Base-by-base conservation (phyloP, 2,329 filamentous ascomycete genomes). In the Fusarium tjaetaba region DNA sequence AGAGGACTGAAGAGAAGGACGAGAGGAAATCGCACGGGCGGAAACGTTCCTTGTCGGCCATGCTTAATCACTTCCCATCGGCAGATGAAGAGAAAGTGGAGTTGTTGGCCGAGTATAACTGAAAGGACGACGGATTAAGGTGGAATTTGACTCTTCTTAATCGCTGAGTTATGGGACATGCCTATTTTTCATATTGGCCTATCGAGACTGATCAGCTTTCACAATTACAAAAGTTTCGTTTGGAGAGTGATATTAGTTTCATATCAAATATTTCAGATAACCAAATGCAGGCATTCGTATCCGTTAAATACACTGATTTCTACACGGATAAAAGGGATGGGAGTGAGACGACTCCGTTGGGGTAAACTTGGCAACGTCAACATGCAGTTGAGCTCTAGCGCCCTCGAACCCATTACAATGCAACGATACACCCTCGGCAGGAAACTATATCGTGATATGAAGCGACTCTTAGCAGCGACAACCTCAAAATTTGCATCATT, bases 1-100 rank as follows among this genome's bases (percentile, higher is more conserved):
- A 98, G 86, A 89, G 88, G 76, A 91, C 90, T 7, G 72, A 81
- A 38, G 80, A 80, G 38, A 71, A 74, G 14, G 72, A 77, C 2
- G 75, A 72, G 10, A 71, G 46, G 20, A 64, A 43, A 36, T 10
- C 53, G 10, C 53, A 60, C 10, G 38, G 38, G 36, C 43, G 68
- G 24, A 71, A 58, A 20, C 51, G 51, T 8, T 72, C 68, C 2
- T 41, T 66, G 68, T 72, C 71, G 8, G 26, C 22, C 13, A 38
- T 71, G 45, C 64, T 57, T 10, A 42, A 72, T 65, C 36, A 57
- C 55, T 13, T 41, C 30, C 56, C 52, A 32, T 42, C 57, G 7
- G 41, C 51, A 30, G 79, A 79, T 30, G 74, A 78, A 28, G 78
- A 81, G 30, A 81, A 80, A 59, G 48, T 65, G 60, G 52, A 48